Base-by-base conservation (phyloP, 768 basidiomycete genomes). In the Cystobasidiopsis lactophilus region DNA sequence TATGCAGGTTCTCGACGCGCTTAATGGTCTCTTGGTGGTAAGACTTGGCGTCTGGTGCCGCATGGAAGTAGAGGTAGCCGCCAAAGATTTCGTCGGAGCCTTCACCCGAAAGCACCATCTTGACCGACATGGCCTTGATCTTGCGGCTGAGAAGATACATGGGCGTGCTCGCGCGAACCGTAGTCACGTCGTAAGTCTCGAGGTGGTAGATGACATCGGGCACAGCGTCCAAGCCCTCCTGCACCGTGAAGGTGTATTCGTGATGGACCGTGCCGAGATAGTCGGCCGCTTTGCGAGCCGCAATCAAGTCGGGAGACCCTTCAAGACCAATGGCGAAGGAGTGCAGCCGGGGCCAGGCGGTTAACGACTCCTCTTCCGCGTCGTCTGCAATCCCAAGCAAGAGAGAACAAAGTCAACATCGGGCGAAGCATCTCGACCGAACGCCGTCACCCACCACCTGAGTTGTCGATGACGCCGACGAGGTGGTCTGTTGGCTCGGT, bases 71-170 rank as follows among this genome's bases (percentile, higher is more conserved):
- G 43, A 98, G 77, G 70, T 98, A 98, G 2, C 91, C 89, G 70
- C 91, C 91, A 35, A 95, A 76, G 56, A 96, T 86, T 68, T 98
- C 93, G 61, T 98, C 93, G 57, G 83, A 85, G 37, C 93, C 93
- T 68, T 98, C 93, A 18, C 93, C 93, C 58, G 82, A 85, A 33
- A 96, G 73, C 16, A 98, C 93, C 93, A 98, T 98, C 71, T 98
- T 98, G 50, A 98, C 93, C 53, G 93, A 93, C 84, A 86, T 95
- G 3, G 93, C 91, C 70, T 96, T 98, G 71, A 98, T 89, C 71
- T 98, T 96, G 46, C 93, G 76, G 65, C 82, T 85, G 55, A 98
- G 77, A 27, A 98, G 78, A 68, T 96, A 96, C 93, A 98, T 98
- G 2, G 93, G 93, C 3, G 89, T 95, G 62, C 82, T 85, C 9